phyloP scores from a whole-genome alignment of 345 rosid genomes.

The Brassica rapa region DNA sequence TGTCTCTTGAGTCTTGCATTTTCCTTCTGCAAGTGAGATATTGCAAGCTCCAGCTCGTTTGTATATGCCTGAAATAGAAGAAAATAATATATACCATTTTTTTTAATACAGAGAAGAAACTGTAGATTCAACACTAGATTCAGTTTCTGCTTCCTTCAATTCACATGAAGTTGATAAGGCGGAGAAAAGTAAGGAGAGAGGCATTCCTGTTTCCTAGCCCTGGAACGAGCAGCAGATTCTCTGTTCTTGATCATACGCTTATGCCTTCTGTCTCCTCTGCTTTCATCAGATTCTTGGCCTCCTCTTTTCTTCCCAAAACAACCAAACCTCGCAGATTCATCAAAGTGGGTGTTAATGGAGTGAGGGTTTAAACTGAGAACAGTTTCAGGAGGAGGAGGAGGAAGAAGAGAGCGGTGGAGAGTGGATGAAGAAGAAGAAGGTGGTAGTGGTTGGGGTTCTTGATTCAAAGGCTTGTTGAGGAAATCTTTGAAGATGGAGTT shows the following conservation, averaged over 20 bases:
- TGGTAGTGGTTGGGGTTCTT: conserved; percentile 37
- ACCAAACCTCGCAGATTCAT: conserved; percentile 32
- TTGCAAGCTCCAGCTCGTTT: conserved; percentile 54
- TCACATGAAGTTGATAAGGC: neutral
- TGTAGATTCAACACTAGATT: neutral
- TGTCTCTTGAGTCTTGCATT: conserved; percentile 63
- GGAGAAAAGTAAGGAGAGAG: conserved; percentile 11
- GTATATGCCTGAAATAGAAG: conserved; percentile 62
- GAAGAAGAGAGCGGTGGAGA: conserved; percentile 19
- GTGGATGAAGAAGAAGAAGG: conserved; percentile 8
- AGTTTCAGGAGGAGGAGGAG: conserved; percentile 48
- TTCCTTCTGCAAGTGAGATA: conserved; percentile 50
- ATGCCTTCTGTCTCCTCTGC: conserved; percentile 50
- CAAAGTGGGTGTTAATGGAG: conserved; percentile 36
- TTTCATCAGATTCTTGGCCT: conserved; percentile 43
- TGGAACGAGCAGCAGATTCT: conserved; percentile 84
- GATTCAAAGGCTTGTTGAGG: conserved; percentile 44
- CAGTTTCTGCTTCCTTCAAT: neutral
- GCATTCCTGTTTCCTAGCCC: conserved; percentile 75
- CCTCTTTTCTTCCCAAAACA: conserved; percentile 48
- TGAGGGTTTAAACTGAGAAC: conserved; percentile 49
- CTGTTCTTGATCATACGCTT: conserved; percentile 81
- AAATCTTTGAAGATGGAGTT: conserved; percentile 61
- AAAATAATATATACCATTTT: neutral
- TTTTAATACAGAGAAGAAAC: conserved; percentile 1